phyloP scores from a whole-genome alignment of 257 asterid species.

The Mentha longifolia region DNA sequence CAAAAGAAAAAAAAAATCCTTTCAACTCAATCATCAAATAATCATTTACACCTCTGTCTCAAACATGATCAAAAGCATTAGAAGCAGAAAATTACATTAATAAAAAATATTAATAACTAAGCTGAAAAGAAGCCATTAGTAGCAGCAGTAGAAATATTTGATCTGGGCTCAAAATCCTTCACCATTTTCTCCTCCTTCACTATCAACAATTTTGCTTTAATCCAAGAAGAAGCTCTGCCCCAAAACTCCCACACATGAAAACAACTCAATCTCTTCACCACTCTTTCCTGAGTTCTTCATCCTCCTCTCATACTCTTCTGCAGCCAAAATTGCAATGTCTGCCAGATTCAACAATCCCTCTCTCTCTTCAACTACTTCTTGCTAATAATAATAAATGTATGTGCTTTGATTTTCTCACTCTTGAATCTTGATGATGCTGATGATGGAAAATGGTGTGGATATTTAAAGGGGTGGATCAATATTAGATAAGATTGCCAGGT shows the following conservation, averaged over 20 bases:
- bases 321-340: conserved; percentile 82
- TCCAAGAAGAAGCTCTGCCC: conserved; percentile 44
- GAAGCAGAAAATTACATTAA: neutral
- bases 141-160: conserved; percentile 58
- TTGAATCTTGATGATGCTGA: neutral
- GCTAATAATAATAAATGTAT: too few relatives aligned
- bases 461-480: conserved; percentile 34
- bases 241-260: conserved; percentile 47
- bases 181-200: conserved; percentile 19
- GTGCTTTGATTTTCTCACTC: neutral
- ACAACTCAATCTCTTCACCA: conserved; percentile 56
- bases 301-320: conserved; percentile 86
- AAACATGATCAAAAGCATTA: neutral
- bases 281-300: conserved; percentile 55
- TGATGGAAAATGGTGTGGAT: conserved; percentile 25
- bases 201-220: conserved; percentile 30
- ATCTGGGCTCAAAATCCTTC: conserved; percentile 42
- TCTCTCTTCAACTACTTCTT: too few relatives aligned
- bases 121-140: conserved; percentile 65
- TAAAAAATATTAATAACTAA: conserved; percentile 17
- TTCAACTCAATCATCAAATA: neutral
- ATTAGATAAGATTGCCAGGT: conserved; percentile 54
- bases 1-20: neutral
- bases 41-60: conserved; percentile 22
- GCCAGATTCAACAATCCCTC: conserved; percentile 47